phyloP scores from a whole-genome alignment of 2,329 filamentous ascomycete species.

The Aspergillus alliaceus region DNA sequence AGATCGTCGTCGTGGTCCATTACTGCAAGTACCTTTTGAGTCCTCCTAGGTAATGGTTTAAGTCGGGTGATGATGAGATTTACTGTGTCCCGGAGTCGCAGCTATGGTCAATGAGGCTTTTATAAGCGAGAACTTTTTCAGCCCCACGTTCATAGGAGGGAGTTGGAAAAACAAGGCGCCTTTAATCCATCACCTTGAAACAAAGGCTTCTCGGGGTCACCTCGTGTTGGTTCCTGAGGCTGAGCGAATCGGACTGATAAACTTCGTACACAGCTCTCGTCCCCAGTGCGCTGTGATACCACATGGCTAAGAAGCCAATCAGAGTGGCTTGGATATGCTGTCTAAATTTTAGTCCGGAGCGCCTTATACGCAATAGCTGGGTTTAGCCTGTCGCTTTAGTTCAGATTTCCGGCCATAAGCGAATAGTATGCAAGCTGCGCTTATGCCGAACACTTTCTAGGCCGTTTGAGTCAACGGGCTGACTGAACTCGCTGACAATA shows the following conservation, averaged over 20 bases:
- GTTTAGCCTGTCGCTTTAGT: not conserved
- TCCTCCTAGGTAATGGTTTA: not conserved
- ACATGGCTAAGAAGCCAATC: not conserved
- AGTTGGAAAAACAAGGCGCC: not conserved
- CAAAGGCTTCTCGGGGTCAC: not conserved
- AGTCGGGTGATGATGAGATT: not conserved
- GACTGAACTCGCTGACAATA: not conserved
- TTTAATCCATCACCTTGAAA: not conserved
- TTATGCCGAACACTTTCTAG: not conserved
- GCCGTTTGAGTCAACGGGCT: not conserved
- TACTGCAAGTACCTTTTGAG: not conserved
- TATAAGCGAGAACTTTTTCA: not conserved
- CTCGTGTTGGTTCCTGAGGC: conserved; percentile 5
- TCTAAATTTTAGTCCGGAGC: not conserved
- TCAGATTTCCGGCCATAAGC: not conserved
- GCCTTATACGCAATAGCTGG: not conserved
- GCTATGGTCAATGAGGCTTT: not conserved
- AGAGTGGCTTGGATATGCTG: not conserved
- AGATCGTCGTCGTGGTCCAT: conserved; percentile 34
- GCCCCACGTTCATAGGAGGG: too few relatives aligned
- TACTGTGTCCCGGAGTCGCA: not conserved
- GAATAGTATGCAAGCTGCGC: not conserved
- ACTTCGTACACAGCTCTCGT: not conserved
- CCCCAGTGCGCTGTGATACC: not conserved
- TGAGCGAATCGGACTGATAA: conserved; percentile 4